A percentile compares a stretch with the other conserved stretches of the same genome.
Evolutionary conservation across 345 rosid genomes (phyloP).

Genomic region (Isatis tinctoria): DNA sequence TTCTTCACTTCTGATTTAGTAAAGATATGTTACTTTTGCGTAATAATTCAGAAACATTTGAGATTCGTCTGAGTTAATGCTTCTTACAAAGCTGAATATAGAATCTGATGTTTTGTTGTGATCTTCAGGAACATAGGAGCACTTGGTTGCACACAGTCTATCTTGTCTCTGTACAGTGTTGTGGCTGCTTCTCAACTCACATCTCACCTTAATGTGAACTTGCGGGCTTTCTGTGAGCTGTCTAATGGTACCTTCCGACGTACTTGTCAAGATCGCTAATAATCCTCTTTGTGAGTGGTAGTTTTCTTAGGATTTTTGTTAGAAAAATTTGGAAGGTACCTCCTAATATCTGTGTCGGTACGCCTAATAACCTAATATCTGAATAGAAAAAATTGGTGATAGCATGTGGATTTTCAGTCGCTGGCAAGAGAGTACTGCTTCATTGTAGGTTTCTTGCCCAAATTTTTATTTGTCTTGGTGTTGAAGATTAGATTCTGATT

Average conservation of each 20-base stretch:
- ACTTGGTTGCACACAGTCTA: slow-evolving; percentile 70
- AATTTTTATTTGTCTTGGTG: background rate
- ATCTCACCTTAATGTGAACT: slow-evolving; percentile 60
- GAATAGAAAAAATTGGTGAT: no score
- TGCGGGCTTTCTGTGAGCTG: slow-evolving; percentile 87
- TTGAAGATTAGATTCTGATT: background rate
- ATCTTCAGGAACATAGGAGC: slow-evolving; percentile 72
- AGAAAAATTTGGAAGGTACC: background rate
- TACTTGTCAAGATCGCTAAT: slow-evolving; percentile 99
- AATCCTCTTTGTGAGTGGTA: slow-evolving; percentile 84
- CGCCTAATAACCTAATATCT: no score
- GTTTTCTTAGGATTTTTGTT: slow-evolving; percentile 44
- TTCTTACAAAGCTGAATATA: background rate
- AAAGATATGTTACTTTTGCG: background rate
- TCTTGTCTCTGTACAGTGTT: slow-evolving; percentile 60
- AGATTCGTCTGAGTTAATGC: background rate
- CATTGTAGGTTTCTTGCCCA: slow-evolving; percentile 54
- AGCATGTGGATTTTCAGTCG: no score
- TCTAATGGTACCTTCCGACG: slow-evolving; percentile 97
- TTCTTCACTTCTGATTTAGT: no score
- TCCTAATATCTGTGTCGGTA: no score
- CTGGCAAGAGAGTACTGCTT: no score
- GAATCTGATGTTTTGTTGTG: background rate
- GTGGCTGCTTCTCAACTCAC: slow-evolving; percentile 50
- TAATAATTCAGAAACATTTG: background rate